phyloP scores from a whole-genome alignment of 2,329 filamentous ascomycete genomes.

The Fusarium sacchari region DNA sequence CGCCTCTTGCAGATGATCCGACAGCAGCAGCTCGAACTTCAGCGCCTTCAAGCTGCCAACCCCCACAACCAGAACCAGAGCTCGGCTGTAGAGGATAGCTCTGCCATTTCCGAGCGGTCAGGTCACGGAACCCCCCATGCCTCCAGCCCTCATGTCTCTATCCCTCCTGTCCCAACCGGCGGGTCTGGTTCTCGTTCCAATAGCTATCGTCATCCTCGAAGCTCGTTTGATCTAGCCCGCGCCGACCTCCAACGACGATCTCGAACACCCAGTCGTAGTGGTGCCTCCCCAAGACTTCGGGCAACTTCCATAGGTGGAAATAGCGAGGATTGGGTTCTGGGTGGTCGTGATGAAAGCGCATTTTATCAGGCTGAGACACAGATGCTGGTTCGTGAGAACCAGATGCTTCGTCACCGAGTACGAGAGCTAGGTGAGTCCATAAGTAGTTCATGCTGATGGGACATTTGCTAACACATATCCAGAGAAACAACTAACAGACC shows the following conservation, averaged over 20 bases:
- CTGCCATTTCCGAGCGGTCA: constrained; percentile 59
- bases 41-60: constrained; percentile 64
- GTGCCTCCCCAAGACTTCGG: constrained; percentile 65
- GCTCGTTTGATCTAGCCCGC: constrained; percentile 68
- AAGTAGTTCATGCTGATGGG: not conserved
- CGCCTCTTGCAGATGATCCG: constrained; percentile 81
- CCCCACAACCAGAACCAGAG: constrained; percentile 45
- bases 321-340: constrained; percentile 68
- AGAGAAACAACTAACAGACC: constrained; percentile 65
- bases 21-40: constrained; percentile 76
- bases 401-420: constrained; percentile 81
- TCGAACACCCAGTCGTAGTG: constrained; percentile 67
- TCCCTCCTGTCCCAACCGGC: constrained; percentile 46
- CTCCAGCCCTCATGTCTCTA: constrained; percentile 47
- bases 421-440: constrained; percentile 70
- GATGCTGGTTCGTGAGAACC: constrained; percentile 80
- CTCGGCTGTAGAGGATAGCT: constrained; percentile 56
- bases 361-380: constrained; percentile 87
- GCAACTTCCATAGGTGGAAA: constrained; percentile 69
- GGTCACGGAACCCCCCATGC: constrained; percentile 50
- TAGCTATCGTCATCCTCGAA: constrained; percentile 60
- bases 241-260: constrained; percentile 66
- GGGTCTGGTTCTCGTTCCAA: constrained; percentile 64
- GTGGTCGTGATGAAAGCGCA: constrained; percentile 76
- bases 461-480: constrained; percentile 10